Percentiles rank a stretch among this genome's conserved stretches.
Evolutionary conservation across 2,329 filamentous ascomycete genomes (phyloP).

Genomic region (Pseudogymnoascus sp.): DNA sequence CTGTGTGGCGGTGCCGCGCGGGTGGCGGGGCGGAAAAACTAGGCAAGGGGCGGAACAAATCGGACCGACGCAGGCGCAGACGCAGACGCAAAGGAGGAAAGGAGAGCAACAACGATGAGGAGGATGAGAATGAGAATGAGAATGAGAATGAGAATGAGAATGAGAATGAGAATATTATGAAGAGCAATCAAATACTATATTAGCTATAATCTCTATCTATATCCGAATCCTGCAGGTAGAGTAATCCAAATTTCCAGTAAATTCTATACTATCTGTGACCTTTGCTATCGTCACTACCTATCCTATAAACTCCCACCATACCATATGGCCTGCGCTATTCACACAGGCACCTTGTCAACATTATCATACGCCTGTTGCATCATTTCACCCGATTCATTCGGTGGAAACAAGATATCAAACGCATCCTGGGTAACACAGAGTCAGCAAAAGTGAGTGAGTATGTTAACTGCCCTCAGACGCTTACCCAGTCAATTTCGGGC

Average conservation of each 20-base stretch:
- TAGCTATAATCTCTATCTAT: not conserved
- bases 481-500: conserved; percentile 61
- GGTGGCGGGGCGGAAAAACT: conserved; percentile 5
- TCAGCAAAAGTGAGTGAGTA: not conserved
- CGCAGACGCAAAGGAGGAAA: not conserved
- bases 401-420: conserved; percentile 30
- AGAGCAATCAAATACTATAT: not conserved
- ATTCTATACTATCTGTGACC: not conserved
- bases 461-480: conserved; percentile 26
- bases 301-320: not conserved
- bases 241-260: not conserved
- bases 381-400: conserved; percentile 19
- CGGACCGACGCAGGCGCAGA: too few relatives aligned
- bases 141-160: not conserved
- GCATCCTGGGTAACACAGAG: conserved; percentile 21
- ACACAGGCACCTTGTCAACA: not conserved
- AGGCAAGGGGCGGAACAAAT: not conserved
- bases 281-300: not conserved
- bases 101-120: not conserved
- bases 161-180: not conserved
- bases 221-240: not conserved
- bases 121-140: not conserved
- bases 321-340: not conserved
- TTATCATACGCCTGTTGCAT: not conserved
- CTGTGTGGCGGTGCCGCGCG: conserved; percentile 4